Percentiles rank a stretch among this genome's conserved stretches.
Evolutionary conservation across 1,284 basidiomycete genomes (phyloP).

Genomic region (Coriolopsis trogii): DNA sequence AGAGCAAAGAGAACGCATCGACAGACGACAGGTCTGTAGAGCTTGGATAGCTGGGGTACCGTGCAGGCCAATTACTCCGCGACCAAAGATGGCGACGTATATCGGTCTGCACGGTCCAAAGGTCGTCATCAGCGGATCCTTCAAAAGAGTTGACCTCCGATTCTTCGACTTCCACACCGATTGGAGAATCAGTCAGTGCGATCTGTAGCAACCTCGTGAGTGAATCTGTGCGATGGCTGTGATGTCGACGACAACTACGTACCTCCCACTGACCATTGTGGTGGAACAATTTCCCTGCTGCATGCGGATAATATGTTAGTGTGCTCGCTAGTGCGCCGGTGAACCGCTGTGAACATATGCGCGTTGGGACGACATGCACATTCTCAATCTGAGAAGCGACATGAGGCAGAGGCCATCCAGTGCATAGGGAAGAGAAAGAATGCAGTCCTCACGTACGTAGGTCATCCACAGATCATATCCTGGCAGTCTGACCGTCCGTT

Average conservation of each 20-base stretch:
- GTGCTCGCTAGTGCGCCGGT: slow-evolving; percentile 27
- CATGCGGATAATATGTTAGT: slow-evolving; percentile 32
- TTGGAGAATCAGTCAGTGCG: slow-evolving; percentile 9
- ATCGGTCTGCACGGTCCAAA: slow-evolving; percentile 32
- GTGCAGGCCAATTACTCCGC: neutral
- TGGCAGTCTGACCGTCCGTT: slow-evolving; percentile 9
- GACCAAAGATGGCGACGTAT: slow-evolving; percentile 24
- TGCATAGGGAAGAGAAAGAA: neutral
- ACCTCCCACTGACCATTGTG: slow-evolving; percentile 32
- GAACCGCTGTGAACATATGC: slow-evolving; percentile 30
- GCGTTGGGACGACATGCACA: slow-evolving; percentile 31
- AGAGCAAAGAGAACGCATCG: slow-evolving; percentile 27
- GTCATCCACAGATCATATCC: slow-evolving; percentile 27
- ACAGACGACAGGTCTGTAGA: slow-evolving; percentile 1
- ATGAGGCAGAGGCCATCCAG: neutral
- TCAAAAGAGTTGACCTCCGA: neutral
- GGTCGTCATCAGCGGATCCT: slow-evolving; percentile 6
- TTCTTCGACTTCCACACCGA: slow-evolving; percentile 11
- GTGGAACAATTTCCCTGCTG: slow-evolving; percentile 27
- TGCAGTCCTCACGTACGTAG: slow-evolving; percentile 12
- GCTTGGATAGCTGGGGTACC: too few species aligned
- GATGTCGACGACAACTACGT: neutral
- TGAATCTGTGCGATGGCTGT: too few species aligned
- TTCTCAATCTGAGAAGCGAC: slow-evolving; percentile 32
- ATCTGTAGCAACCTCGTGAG: neutral